Evolutionary conservation across 164 flowering plant genomes (phyloP), one percentile per base, ranked within the genome.

Genomic region (Sextonia rubra): DNA sequence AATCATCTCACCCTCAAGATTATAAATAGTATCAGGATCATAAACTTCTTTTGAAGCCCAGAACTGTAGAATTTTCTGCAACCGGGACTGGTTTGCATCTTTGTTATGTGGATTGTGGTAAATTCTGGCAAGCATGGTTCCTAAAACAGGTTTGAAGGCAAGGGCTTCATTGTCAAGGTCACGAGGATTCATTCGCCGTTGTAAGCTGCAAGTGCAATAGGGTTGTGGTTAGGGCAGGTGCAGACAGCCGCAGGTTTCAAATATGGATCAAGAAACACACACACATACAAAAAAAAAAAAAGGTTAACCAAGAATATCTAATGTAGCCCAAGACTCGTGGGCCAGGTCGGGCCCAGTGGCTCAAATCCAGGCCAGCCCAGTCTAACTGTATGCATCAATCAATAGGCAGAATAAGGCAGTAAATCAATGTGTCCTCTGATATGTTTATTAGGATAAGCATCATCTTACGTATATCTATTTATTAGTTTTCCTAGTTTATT

Each of bases 21-120:
- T 78, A 75, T 80, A 81, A 70, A 96, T 88, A 23, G 93, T 88
- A 71, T 91, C 97, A 69, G 83, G 88, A 77, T 93, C 97, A 81
- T 81, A 96, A 78, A 96, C 97, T 77, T 93, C 97, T 77, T 93
- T 96, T n/a, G 99, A 86, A 55, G 87, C 95, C 99, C 99, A 96
- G 75, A 96, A 96, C 80, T 93, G 94, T 47, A 96, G 60, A 32
- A 96, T 90, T 77, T 92, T 89, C 86, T 93, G 92, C 72, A 96
- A 77, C 26, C 94, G 89, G 69, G 93, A 83, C 77, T 89, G 98
- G 77, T 92, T 93, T 75, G 89, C 98, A 72, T 93, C 98, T 83
- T 85, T 90, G 73, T 91, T 90, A 24, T 84, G 93, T 75, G 97
- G 97, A 76, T 90, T 89, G 83, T 96, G 97, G 77, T 89, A 96